Percentiles rank a stretch among this genome's conserved stretches.
These are phyloP conservation scores for Penicillium sp. DNA, from an alignment of 2,329 filamentous ascomycete species.

Conservation along the genomic window DNA sequence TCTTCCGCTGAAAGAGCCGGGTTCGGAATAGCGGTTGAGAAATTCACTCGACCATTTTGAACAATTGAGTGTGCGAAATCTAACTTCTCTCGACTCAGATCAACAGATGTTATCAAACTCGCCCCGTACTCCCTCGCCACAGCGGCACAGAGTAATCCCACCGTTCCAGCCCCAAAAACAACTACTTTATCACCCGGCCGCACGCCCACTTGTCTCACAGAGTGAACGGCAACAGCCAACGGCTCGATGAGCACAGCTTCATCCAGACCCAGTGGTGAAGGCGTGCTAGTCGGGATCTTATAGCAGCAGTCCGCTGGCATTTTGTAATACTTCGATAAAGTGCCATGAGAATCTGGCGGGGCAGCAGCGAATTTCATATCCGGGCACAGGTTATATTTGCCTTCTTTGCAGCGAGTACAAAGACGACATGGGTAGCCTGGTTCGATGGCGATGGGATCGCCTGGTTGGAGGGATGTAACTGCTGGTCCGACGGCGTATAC, in stretches of 20 bases:
- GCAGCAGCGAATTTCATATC: constrained; percentile 47
- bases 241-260: constrained; percentile 52
- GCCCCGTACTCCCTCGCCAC: constrained; percentile 67
- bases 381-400: constrained; percentile 48
- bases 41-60: constrained; percentile 9
- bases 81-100: constrained; percentile 64
- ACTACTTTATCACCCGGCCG: constrained; percentile 49
- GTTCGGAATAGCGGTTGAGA: constrained; percentile 17
- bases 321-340: constrained; percentile 44
- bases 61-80: constrained; percentile 51
- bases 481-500: constrained; percentile 33
- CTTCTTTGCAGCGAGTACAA: constrained; percentile 43
- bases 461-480: constrained; percentile 31
- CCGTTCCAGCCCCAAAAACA: constrained; percentile 68
- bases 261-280: constrained; percentile 13
- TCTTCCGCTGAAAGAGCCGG: constrained; percentile 18
- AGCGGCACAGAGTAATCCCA: constrained; percentile 66
- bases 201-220: constrained; percentile 45
- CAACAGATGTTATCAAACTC: constrained; percentile 62
- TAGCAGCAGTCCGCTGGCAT: constrained; percentile 48
- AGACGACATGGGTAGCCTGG: constrained; percentile 42
- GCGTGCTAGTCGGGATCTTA: constrained; percentile 34
- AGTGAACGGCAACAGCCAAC: constrained; percentile 52
- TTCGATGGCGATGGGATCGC: constrained; percentile 44
- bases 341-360: constrained; percentile 44